phyloP scores from a whole-genome alignment of 345 rosid genomes.

The Hirschfeldia incana region DNA sequence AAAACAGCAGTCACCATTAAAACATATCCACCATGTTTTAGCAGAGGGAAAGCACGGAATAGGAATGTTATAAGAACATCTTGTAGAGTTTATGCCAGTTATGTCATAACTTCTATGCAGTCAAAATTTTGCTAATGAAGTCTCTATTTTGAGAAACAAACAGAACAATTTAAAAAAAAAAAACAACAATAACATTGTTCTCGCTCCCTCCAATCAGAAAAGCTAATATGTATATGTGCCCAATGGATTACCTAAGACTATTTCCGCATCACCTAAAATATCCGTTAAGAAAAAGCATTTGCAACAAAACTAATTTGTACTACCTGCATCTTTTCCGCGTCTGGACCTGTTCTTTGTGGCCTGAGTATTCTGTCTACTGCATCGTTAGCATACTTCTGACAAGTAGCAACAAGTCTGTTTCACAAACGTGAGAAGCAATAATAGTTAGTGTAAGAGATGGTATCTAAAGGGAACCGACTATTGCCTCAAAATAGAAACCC shows the following conservation, averaged over 20 bases:
- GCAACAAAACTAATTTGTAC: constrained; percentile 2
- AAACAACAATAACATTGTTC: not conserved
- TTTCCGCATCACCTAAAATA: not conserved
- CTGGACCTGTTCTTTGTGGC: constrained; percentile 63
- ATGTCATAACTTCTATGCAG: too few relatives aligned
- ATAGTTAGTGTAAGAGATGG: constrained; percentile 3
- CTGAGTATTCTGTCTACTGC: constrained; percentile 63
- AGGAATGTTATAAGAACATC: too few relatives aligned
- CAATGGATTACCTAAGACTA: not conserved
- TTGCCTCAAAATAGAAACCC: constrained; percentile 1
- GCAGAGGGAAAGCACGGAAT: not conserved
- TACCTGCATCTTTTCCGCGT: constrained; percentile 80
- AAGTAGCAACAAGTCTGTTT: constrained; percentile 52
- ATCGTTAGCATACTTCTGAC: constrained; percentile 51
- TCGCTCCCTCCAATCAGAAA: not conserved
- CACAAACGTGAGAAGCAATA: constrained; percentile 21
- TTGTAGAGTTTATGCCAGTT: too few relatives aligned
- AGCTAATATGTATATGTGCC: not conserved
- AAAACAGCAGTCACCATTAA: constrained; percentile 1
- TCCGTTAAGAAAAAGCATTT: not conserved
- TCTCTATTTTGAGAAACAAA: not conserved
- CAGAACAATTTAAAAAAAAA: not conserved
- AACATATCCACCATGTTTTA: constrained; percentile 3
- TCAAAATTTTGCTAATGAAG: not conserved
- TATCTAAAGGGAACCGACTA: constrained; percentile 9